These are phyloP conservation scores for Phytophthora hybrid DNA, from an alignment of 352 stramenopile species.

Conservation along the genomic window DNA sequence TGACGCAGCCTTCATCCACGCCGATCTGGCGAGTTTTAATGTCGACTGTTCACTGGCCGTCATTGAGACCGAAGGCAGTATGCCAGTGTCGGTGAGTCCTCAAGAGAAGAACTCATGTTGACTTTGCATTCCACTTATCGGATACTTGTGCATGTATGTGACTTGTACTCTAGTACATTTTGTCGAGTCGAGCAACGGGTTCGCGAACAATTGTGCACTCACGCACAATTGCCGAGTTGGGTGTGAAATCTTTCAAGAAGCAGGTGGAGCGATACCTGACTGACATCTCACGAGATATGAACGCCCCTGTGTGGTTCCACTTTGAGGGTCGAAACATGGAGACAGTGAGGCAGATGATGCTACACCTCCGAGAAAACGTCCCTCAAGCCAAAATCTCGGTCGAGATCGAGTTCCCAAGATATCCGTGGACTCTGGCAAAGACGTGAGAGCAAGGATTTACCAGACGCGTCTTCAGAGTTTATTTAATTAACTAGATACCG, in stretches of 20 bases:
- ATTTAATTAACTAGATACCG: background rate
- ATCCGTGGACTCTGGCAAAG: constrained; percentile 67
- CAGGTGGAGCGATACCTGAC: constrained; percentile 37
- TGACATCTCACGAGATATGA: constrained; percentile 11
- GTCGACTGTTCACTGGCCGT: constrained; percentile 58
- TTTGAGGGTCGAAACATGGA: constrained; percentile 82
- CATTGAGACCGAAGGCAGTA: constrained; percentile 52
- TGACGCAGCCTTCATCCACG: constrained; percentile 63
- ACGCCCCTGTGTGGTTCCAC: constrained; percentile 56
- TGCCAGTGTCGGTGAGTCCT: constrained; percentile 66
- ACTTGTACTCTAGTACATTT: constrained; percentile 59
- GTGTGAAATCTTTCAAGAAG: constrained; percentile 45
- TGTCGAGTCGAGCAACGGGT: constrained; percentile 67
- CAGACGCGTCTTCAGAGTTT: background rate
- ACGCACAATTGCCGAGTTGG: constrained; percentile 64
- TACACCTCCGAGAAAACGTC: constrained; percentile 38
- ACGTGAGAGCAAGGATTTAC: constrained; percentile 38
- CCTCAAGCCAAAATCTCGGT: constrained; percentile 51
- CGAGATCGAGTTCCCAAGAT: constrained; percentile 75
- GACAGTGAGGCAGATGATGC: constrained; percentile 67
- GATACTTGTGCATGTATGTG: background rate
- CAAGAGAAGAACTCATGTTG: background rate
- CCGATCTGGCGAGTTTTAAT: constrained; percentile 50
- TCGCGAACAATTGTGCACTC: constrained; percentile 80
- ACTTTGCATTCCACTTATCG: background rate